These are phyloP conservation scores for Lyophyllum atratum DNA, from an alignment of 768 basidiomycete genomes.

Conservation along the genomic window DNA sequence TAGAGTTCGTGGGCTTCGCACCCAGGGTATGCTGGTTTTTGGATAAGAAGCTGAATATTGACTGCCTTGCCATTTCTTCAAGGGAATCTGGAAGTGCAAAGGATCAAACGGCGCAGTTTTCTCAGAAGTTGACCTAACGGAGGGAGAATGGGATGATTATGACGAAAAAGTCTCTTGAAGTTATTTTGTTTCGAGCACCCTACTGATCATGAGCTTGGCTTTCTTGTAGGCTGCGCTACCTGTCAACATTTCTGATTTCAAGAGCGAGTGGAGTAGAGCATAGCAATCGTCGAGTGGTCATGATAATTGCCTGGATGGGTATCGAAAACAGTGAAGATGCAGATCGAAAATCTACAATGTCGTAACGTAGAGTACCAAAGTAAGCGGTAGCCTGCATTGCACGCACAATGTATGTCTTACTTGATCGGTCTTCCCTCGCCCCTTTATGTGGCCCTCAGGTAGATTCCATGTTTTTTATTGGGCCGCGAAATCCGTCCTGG, in stretches of 20 bases:
- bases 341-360: background rate
- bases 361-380: background rate
- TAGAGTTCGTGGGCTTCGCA: constrained; percentile 81
- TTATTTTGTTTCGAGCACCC: background rate
- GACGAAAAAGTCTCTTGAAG: constrained; percentile 74
- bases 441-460: too few relatives aligned
- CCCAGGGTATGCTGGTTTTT: constrained; percentile 52
- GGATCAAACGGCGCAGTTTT: constrained; percentile 63
- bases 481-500: too few relatives aligned
- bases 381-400: too few relatives aligned
- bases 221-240: constrained; percentile 55
- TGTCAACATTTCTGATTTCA: constrained; percentile 70
- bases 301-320: background rate
- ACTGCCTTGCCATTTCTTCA: background rate
- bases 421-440: background rate
- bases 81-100: constrained; percentile 81
- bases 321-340: background rate
- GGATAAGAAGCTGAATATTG: background rate
- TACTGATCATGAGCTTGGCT: constrained; percentile 4
- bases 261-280: constrained; percentile 69
- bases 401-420: too few relatives aligned
- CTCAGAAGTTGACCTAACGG: constrained; percentile 61
- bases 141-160: constrained; percentile 84
- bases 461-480: too few relatives aligned
- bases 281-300: constrained; percentile 23